Evolutionary conservation across 2,329 filamentous ascomycete genomes (phyloP).

Genomic region (Alternaria tenuissima): DNA sequence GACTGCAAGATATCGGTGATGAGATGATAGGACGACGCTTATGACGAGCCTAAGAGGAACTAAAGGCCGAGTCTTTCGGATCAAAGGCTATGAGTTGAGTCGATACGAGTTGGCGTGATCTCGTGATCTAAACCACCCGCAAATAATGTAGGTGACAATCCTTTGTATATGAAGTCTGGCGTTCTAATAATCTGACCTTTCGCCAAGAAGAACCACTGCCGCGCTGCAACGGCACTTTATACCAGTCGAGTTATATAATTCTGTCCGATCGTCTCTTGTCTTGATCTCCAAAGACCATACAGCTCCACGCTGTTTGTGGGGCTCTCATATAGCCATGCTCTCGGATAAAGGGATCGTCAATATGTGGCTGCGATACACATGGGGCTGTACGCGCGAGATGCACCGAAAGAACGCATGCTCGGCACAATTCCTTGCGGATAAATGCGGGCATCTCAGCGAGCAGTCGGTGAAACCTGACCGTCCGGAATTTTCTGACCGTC

Average conservation of each 20-base stretch:
- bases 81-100: not conserved
- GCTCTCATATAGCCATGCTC: not conserved
- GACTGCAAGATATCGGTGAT: not conserved
- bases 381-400: not conserved
- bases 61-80: not conserved
- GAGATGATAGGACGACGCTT: not conserved
- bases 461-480: rapidly evolving
- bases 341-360: not conserved
- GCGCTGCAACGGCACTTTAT: not conserved
- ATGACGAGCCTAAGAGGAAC: rapidly evolving
- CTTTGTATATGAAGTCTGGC: not conserved
- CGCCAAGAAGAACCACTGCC: not conserved
- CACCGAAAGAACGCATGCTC: not conserved
- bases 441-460: not conserved
- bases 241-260: not conserved
- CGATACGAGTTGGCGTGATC: not conserved
- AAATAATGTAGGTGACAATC: not conserved
- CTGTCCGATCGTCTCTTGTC: not conserved
- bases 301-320: not conserved
- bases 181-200: rapidly evolving
- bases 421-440: not conserved
- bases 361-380: not conserved
- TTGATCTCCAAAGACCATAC: not conserved
- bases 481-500: rapidly evolving
- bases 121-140: not conserved